phyloP scores from a whole-genome alignment of 1,284 basidiomycete genomes.

The Amylostereum chailletii region DNA sequence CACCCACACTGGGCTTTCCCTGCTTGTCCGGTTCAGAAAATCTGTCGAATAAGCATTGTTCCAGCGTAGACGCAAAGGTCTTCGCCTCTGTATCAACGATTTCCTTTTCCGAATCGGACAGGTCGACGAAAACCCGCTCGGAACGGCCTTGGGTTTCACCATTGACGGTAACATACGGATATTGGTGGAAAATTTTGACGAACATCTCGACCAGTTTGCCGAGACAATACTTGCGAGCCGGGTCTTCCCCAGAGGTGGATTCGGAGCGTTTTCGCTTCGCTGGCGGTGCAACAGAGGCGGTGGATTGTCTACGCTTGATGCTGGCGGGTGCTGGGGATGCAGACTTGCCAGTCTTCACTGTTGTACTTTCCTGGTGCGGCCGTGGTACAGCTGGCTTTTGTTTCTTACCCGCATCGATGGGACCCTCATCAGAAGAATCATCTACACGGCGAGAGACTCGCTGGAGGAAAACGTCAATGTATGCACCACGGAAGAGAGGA shows the following conservation, averaged over 20 bases:
- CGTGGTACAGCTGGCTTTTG: constrained; percentile 13
- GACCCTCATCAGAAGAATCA: constrained; percentile 15
- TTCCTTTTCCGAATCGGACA: constrained; percentile 54
- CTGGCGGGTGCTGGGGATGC: too few species aligned
- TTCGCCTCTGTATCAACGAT: constrained; percentile 43
- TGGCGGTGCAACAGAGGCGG: constrained; percentile 8
- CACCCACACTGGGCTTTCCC: constrained; percentile 55
- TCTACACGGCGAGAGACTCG: constrained; percentile 14
- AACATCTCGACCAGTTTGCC: constrained; percentile 65
- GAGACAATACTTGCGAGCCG: constrained; percentile 63
- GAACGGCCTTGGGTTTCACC: constrained; percentile 18
- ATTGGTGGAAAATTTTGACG: constrained; percentile 56
- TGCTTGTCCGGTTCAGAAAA: constrained; percentile 72
- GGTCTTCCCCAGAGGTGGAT: constrained; percentile 13
- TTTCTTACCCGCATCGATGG: constrained; percentile 15
- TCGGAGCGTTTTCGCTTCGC: constrained; percentile 33
- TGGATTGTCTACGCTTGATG: constrained; percentile 13
- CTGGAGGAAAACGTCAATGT: constrained; percentile 7
- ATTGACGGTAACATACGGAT: constrained; percentile 37
- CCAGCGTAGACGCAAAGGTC: constrained; percentile 57
- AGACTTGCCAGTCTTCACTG: constrained; percentile 5
- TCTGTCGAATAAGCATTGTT: constrained; percentile 60
- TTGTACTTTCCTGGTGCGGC: constrained; percentile 9
- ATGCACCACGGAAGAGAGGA: neutral
- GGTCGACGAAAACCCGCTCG: constrained; percentile 20